A percentile compares a stretch with the other conserved stretches of the same genome.
phyloP scores from a whole-genome alignment of 1,139 yeast genomes.

The Saccharomyces hybrid region DNA sequence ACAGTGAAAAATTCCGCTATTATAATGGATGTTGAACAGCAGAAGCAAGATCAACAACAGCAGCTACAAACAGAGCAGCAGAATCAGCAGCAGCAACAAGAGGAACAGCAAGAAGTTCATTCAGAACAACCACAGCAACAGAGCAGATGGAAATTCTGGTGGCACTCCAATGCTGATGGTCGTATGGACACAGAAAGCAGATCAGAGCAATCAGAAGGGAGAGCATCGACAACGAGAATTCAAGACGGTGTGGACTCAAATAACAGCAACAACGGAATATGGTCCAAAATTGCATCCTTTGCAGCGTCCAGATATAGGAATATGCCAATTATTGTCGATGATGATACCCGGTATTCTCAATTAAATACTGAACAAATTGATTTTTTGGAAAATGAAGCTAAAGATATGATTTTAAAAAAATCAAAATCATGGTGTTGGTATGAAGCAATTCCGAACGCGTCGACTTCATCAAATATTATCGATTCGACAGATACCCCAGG shows the following conservation, averaged over 20 bases:
- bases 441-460: conserved; percentile 15
- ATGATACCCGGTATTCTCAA: conserved; percentile 22
- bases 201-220: not conserved
- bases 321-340: conserved; percentile 9
- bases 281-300: not conserved
- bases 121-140: not conserved
- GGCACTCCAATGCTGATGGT: conserved; percentile 8
- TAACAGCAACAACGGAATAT: not conserved
- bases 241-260: not conserved
- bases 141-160: conserved; percentile 4
- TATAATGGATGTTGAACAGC: not conserved
- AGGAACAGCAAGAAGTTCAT: not conserved
- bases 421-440: conserved; percentile 28
- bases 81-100: not conserved
- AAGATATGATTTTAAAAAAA: conserved; percentile 16
- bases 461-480: not conserved
- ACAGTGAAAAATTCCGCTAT: not conserved
- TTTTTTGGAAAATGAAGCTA: conserved; percentile 23
- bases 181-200: not conserved
- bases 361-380: conserved; percentile 23
- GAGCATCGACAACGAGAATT: not conserved
- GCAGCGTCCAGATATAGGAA: not conserved
- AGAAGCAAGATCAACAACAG: not conserved
- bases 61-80: not conserved
- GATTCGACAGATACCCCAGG: conserved; percentile 17